These are phyloP conservation scores for Penicillium flavigenum DNA, from an alignment of 495 filamentous ascomycete species.

Conservation along the genomic window DNA sequence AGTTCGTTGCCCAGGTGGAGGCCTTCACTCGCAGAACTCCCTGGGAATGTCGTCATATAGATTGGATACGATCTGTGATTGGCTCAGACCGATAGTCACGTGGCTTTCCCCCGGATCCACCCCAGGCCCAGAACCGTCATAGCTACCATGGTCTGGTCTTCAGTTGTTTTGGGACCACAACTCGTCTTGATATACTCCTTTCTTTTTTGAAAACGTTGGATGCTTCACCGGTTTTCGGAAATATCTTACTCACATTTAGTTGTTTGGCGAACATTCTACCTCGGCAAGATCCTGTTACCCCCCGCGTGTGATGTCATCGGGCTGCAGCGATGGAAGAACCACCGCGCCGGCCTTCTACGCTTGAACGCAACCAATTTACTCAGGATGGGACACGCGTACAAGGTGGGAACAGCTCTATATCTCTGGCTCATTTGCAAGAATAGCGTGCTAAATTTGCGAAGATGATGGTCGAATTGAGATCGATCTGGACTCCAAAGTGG, in stretches of 20 bases:
- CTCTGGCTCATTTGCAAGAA: neutral
- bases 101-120: neutral
- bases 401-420: neutral
- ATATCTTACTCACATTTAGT: neutral
- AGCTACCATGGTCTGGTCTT: slow-evolving; percentile 1
- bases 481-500: slow-evolving; percentile 16
- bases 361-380: slow-evolving; percentile 3
- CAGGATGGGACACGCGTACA: slow-evolving; percentile 6
- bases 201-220: neutral
- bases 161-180: neutral
- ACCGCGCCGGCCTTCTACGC: slow-evolving; percentile 3
- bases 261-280: neutral
- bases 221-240: neutral
- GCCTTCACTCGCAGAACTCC: neutral
- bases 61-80: neutral
- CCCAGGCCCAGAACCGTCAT: neutral
- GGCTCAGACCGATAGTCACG: neutral
- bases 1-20: too few relatives aligned
- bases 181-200: neutral
- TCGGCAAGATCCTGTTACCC: neutral
- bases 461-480: slow-evolving; percentile 17
- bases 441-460: neutral
- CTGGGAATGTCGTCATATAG: neutral
- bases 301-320: slow-evolving; percentile 6
- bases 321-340: slow-evolving; percentile 1